A percentile compares a stretch with the other conserved stretches of the same genome.
Evolutionary conservation across 2,329 filamentous ascomycete species (phyloP).

Genomic region (Phialocephala sp.): DNA sequence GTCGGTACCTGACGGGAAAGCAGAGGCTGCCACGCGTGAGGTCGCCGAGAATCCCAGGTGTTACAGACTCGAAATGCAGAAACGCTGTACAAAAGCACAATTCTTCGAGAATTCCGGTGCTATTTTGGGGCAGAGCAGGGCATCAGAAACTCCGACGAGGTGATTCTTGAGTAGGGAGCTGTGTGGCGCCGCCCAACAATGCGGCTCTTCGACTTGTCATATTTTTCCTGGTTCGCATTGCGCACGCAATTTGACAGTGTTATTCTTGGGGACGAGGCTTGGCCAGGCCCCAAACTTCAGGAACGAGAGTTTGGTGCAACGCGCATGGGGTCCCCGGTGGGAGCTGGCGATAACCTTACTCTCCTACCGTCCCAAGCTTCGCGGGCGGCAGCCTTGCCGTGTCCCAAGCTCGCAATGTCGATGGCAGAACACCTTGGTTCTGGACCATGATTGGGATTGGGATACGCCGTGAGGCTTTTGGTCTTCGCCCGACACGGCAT

Average conservation of each 20-base stretch:
- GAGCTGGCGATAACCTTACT: neutral
- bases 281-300: conserved; percentile 13
- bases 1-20: conserved; percentile 4
- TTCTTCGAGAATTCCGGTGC: neutral
- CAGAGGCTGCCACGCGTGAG: conserved; percentile 11
- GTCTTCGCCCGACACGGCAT: neutral
- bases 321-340: neutral
- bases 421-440: neutral
- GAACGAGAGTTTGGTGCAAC: conserved; percentile 16
- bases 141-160: conserved; percentile 9
- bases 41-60: neutral
- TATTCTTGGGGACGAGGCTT: conserved; percentile 25
- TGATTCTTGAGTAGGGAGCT: conserved; percentile 12
- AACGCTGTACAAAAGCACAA: neutral
- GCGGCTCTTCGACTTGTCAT: conserved; percentile 23
- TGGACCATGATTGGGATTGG: neutral
- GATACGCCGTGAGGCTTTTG: neutral
- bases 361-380: neutral
- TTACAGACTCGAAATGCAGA: neutral
- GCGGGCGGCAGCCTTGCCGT: neutral
- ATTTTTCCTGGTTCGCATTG: conserved; percentile 22
- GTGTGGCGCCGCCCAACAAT: conserved; percentile 18
- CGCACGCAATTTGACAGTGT: conserved; percentile 17
- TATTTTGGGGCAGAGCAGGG: conserved; percentile 12
- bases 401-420: neutral